Evolutionary conservation across 2,329 filamentous ascomycete species (phyloP).

Genomic region (Fusarium poae): DNA sequence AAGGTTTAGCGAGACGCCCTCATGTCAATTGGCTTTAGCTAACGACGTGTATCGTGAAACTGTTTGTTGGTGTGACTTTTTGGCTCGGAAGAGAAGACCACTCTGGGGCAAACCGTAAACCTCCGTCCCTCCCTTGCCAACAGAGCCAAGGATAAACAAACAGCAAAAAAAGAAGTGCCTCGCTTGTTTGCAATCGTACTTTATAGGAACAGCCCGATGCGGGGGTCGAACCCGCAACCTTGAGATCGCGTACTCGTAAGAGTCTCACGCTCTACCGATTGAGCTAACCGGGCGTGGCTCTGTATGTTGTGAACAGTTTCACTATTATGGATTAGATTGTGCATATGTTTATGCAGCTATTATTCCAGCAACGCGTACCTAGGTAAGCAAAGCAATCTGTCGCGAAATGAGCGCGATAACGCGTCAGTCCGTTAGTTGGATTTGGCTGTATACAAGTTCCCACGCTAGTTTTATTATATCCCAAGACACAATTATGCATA

Average conservation of each 20-base stretch:
- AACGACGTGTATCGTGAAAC: neutral
- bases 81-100: fast-evolving
- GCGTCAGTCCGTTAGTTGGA: no score
- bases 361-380: no score
- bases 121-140: no score
- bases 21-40: neutral
- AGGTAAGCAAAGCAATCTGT: no score
- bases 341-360: neutral
- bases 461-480: no score
- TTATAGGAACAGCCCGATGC: conserved; percentile 57
- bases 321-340: neutral
- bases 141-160: neutral
- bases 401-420: no score
- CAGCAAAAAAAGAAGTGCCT: conserved; percentile 21
- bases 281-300: conserved; percentile 54
- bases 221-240: conserved; percentile 69
- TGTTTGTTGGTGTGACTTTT: neutral
- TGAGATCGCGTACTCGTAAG: conserved; percentile 65
- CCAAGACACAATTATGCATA: neutral
- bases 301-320: conserved; percentile 27
- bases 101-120: neutral
- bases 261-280: conserved; percentile 75
- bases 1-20: neutral
- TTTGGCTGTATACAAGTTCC: no score
- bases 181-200: conserved; percentile 32